A percentile compares a stretch with the other conserved stretches of the same genome.
Conservation (phyloP, 441 rosid genomes). For the Biscutella laevigata region DNA sequence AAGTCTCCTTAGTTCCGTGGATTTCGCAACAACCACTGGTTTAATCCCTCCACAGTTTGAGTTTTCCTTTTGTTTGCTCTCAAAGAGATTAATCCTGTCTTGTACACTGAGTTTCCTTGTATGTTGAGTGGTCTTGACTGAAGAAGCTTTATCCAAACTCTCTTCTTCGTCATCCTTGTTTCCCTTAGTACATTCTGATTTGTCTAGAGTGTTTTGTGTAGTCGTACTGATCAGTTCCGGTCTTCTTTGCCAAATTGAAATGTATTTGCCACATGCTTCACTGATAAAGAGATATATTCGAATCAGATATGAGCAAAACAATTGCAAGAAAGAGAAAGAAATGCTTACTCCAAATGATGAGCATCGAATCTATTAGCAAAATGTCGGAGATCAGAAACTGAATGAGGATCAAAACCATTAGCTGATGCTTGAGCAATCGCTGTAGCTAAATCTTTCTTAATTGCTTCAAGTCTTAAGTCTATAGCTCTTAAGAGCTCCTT, state of each 20-base stretch:
- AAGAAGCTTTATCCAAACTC: slow-evolving; percentile 32
- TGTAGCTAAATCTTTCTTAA: slow-evolving; percentile 57
- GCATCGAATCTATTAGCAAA: slow-evolving; percentile 81
- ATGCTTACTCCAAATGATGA: slow-evolving; percentile 65
- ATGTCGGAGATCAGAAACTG: slow-evolving; percentile 56
- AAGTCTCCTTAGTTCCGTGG: slow-evolving; percentile 65
- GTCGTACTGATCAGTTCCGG: slow-evolving; percentile 40
- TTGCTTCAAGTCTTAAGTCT: slow-evolving; percentile 74
- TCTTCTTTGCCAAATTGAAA: slow-evolving; percentile 66
- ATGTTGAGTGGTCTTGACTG: slow-evolving; percentile 36
- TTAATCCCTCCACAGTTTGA: slow-evolving; percentile 53
- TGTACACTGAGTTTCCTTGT: slow-evolving; percentile 87
- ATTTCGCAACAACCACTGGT: slow-evolving; percentile 42
- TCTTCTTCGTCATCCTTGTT: slow-evolving; percentile 34
- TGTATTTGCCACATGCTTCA: slow-evolving; percentile 68
- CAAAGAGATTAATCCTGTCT: slow-evolving; percentile 89
- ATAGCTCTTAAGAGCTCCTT: slow-evolving; percentile 91
- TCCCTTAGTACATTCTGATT: background rate
- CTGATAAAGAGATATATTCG: slow-evolving; percentile 30
- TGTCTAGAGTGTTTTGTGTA: too few relatives aligned
- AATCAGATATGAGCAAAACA: background rate
- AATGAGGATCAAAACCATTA: slow-evolving; percentile 63
- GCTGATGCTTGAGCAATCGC: slow-evolving; percentile 67
- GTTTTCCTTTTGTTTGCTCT: slow-evolving; percentile 76
- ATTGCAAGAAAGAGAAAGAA: background rate